phyloP scores from a whole-genome alignment of 768 basidiomycete genomes.

The Pleurotus ostreatus region DNA sequence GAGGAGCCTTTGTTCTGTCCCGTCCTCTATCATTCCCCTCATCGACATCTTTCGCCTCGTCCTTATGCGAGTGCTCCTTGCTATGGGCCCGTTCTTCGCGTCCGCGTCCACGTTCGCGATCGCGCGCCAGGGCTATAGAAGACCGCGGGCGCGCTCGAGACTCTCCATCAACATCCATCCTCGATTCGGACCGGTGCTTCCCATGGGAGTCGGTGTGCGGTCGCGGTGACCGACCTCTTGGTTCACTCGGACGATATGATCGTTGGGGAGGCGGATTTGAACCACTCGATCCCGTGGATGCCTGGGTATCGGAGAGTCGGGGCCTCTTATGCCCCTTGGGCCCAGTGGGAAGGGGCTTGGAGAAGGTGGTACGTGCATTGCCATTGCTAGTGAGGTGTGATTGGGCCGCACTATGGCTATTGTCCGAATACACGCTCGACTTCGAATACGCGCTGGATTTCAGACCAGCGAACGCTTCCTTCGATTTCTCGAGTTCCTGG shows the following conservation, averaged over 20 bases:
- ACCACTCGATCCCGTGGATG: slow-evolving; percentile 21
- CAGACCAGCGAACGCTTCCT: slow-evolving; percentile 45
- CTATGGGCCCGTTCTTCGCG: slow-evolving; percentile 8
- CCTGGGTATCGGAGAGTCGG: slow-evolving; percentile 56
- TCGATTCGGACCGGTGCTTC: slow-evolving; percentile 12
- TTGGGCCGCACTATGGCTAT: background rate
- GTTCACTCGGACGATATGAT: background rate
- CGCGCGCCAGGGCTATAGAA: slow-evolving; percentile 15
- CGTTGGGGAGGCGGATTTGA: slow-evolving; percentile 16
- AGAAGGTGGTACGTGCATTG: slow-evolving; percentile 27
- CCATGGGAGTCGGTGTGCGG: slow-evolving; percentile 17
- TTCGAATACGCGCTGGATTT: background rate
- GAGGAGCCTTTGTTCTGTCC: slow-evolving; percentile 28
- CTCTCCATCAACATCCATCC: slow-evolving; percentile 43
- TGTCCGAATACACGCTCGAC: background rate
- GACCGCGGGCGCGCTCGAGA: slow-evolving; percentile 35
- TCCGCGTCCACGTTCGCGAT: slow-evolving; percentile 8
- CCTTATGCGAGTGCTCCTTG: slow-evolving; percentile 17
- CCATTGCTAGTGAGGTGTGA: slow-evolving; percentile 11
- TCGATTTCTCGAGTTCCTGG: slow-evolving; percentile 72
- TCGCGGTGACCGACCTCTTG: slow-evolving; percentile 8
- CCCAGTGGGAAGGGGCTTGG: slow-evolving; percentile 68
- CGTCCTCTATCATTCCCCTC: slow-evolving; percentile 28
- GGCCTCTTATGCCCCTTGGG: slow-evolving; percentile 81
- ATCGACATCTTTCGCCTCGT: slow-evolving; percentile 35